A percentile compares a stretch with the other conserved stretches of the same genome.
Conservation (phyloP, 1,139 yeast genomes). For the Kodamaea derodonti region DNA sequence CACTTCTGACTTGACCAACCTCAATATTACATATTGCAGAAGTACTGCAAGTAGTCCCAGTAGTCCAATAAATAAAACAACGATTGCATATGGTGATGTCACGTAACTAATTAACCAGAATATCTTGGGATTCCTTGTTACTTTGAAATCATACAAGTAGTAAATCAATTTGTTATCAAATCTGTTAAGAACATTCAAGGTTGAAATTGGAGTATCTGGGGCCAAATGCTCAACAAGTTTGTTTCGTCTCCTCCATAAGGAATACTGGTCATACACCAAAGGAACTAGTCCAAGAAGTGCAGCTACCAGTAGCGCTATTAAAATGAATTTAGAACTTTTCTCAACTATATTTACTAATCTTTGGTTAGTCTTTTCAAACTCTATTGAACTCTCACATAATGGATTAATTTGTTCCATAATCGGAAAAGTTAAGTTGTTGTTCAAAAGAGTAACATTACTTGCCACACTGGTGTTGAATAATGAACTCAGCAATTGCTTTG, state of each 20-base stretch:
- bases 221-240: slow-evolving; percentile 21
- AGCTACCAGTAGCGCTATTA: slow-evolving; percentile 34
- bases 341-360: slow-evolving; percentile 42
- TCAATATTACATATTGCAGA: slow-evolving; percentile 43
- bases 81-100: slow-evolving; percentile 44
- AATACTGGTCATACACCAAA: slow-evolving; percentile 39
- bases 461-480: slow-evolving; percentile 7
- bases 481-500: slow-evolving; percentile 6
- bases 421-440: slow-evolving; percentile 38
- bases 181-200: slow-evolving; percentile 16
- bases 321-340: slow-evolving; percentile 39
- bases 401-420: slow-evolving; percentile 9
- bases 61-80: slow-evolving; percentile 43
- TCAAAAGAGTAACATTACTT: slow-evolving; percentile 1
- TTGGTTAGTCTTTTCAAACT: slow-evolving; percentile 8
- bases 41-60: slow-evolving; percentile 47
- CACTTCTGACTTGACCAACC: slow-evolving; percentile 12
- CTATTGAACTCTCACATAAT: slow-evolving; percentile 4
- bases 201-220: slow-evolving; percentile 3
- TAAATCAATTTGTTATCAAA: slow-evolving; percentile 18
- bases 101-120: slow-evolving; percentile 50
- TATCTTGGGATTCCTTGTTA: slow-evolving; percentile 1
- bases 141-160: slow-evolving; percentile 8
- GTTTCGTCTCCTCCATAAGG: slow-evolving; percentile 47
- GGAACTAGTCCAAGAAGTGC: slow-evolving; percentile 31